Conservation (phyloP, 441 rosid species). For the Lepidium campestre region DNA sequence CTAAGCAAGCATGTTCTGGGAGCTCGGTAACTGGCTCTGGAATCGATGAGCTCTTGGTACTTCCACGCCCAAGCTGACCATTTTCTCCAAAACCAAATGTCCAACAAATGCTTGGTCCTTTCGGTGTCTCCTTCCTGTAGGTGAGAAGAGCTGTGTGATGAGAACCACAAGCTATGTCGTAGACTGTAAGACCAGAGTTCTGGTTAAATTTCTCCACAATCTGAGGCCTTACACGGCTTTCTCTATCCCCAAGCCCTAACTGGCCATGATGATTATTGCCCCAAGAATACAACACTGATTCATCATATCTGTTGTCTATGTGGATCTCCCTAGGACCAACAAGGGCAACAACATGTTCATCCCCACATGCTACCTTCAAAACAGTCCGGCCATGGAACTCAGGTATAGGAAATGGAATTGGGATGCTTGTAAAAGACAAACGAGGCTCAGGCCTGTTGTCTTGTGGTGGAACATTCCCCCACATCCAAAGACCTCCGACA, state of each 20-base stretch:
- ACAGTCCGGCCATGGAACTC: conserved; percentile 70
- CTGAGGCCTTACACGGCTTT: conserved; percentile 53
- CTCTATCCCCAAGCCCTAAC: conserved; percentile 72
- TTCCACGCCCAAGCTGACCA: conserved; percentile 90
- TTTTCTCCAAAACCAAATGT: conserved; percentile 87
- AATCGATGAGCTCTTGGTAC: conserved; percentile 40
- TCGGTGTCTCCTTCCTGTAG: conserved; percentile 38
- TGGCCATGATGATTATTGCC: conserved; percentile 74
- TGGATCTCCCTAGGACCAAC: conserved; percentile 49
- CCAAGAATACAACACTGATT: conserved; percentile 72
- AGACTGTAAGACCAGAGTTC: conserved; percentile 49
- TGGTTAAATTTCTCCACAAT: conserved; percentile 48
- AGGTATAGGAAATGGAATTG: conserved; percentile 46
- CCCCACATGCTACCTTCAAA: conserved; percentile 91
- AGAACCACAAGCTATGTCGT: conserved; percentile 82
- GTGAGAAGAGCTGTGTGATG: conserved; percentile 82
- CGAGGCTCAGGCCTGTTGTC: conserved; percentile 26
- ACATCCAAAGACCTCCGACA: conserved; percentile 76
- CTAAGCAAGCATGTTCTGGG: conserved; percentile 41
- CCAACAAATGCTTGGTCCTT: conserved; percentile 67
- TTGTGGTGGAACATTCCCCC: conserved; percentile 77
- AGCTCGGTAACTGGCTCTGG: conserved; percentile 67
- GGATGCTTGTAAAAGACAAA: conserved; percentile 45
- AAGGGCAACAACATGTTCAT: conserved; percentile 74
- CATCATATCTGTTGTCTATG: conserved; percentile 27